A percentile compares a stretch with the other conserved stretches of the same genome.
Evolutionary conservation across 805 yeast genomes (phyloP).

Genomic region (Ogataea glucozyma): DNA sequence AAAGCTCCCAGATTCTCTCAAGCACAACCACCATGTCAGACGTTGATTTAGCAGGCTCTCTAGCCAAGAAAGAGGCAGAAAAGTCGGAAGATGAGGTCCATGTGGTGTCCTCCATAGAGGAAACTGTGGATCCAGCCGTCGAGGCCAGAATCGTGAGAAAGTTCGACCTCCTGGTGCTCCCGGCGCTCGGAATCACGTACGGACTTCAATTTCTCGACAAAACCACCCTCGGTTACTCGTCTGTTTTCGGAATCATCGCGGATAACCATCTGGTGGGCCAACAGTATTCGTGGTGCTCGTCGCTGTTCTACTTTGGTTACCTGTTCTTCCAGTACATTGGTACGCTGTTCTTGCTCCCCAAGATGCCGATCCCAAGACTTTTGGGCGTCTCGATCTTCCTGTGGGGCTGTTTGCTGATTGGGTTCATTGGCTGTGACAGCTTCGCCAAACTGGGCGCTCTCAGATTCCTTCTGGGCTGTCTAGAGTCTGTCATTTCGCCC

Average conservation of each 20-base stretch:
- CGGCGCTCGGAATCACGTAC: conserved; percentile 49
- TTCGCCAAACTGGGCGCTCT: conserved; percentile 44
- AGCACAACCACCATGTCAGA: conserved; percentile 12
- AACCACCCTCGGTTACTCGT: conserved; percentile 49
- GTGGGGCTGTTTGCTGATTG: conserved; percentile 61
- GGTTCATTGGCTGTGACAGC: conserved; percentile 45
- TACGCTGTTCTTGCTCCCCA: conserved; percentile 49
- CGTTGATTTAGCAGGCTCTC: conserved; percentile 4
- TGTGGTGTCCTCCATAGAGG: conserved; percentile 1
- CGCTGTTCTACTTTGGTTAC: conserved; percentile 53
- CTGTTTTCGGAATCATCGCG: conserved; percentile 52
- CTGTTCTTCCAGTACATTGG: conserved; percentile 53
- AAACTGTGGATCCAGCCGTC: conserved; percentile 12
- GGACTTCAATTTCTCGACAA: conserved; percentile 60
- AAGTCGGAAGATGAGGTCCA: conserved; percentile 6
- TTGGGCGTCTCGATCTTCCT: conserved; percentile 47
- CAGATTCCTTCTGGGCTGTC: conserved; percentile 44
- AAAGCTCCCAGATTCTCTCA: too few relatives aligned
- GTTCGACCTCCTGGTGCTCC: conserved; percentile 49
- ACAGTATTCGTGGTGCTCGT: conserved; percentile 34
- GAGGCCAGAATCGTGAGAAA: conserved; percentile 32
- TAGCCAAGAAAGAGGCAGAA: conserved; percentile 1
- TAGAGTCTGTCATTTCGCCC: conserved; percentile 43
- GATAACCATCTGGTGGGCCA: conserved; percentile 49
- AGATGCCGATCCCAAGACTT: conserved; percentile 54